Conservation (phyloP, 2,329 filamentous ascomycete species). For the Ceratocystis harringtonii region DNA sequence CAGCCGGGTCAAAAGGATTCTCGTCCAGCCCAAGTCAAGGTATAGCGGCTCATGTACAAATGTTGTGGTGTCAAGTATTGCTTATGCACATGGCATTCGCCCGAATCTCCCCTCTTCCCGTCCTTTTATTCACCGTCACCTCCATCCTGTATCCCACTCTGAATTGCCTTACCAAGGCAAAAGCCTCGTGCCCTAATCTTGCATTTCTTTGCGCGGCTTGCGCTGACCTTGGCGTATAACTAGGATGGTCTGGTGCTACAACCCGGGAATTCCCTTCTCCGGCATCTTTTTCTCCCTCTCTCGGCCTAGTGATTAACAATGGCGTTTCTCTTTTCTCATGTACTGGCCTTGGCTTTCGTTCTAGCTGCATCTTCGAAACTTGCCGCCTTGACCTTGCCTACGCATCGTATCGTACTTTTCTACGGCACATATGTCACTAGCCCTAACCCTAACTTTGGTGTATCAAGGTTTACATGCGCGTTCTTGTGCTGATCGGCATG, state of each 20-base stretch:
- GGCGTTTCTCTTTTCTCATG: no score
- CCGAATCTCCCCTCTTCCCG: not conserved
- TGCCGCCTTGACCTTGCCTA: not conserved
- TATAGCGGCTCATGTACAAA: not conserved
- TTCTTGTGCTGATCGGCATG: not conserved
- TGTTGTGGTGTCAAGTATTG: not conserved
- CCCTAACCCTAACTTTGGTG: not conserved
- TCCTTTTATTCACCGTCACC: no score
- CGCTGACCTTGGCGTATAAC: not conserved
- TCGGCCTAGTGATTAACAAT: not conserved
- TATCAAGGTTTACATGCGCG: not conserved
- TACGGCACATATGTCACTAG: not conserved
- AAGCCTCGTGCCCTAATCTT: not conserved
- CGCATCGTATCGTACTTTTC: not conserved
- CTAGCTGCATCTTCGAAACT: not conserved
- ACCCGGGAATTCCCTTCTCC: constrained; percentile 5
- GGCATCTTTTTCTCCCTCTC: not conserved
- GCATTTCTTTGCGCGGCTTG: not conserved
- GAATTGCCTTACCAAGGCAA: not conserved
- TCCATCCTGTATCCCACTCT: not conserved
- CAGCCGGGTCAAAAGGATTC: not conserved
- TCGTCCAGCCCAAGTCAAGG: not conserved
- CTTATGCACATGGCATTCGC: not conserved
- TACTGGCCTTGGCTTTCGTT: not conserved
- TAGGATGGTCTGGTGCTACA: not conserved